Conservation (phyloP, 2,329 filamentous ascomycete species). For the Coniochaeta ligniaria region DNA sequence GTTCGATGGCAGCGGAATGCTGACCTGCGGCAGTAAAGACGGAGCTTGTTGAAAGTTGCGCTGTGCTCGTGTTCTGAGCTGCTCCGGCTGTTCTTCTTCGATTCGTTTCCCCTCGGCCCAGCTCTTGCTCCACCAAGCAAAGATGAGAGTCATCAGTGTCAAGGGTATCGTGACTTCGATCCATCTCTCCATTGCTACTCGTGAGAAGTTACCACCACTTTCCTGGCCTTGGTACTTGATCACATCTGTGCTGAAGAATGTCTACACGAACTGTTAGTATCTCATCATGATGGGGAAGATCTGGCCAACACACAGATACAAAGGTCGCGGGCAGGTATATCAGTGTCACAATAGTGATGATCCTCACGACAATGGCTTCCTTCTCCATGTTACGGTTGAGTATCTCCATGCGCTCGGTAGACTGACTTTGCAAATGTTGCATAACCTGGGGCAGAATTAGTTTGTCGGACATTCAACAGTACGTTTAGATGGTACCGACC, state of each 20-base stretch:
- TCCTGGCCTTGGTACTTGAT: slow-evolving; percentile 11
- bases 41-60: not conserved
- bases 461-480: not conserved
- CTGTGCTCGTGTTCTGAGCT: not conserved
- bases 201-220: slow-evolving; percentile 6
- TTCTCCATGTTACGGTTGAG: slow-evolving; percentile 19
- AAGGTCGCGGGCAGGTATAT: slow-evolving; percentile 20
- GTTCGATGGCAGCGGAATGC: not conserved
- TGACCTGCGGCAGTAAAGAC: not conserved
- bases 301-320: slow-evolving; percentile 7
- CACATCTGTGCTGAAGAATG: slow-evolving; percentile 14
- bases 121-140: slow-evolving; percentile 5
- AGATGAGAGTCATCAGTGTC: slow-evolving; percentile 6
- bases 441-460: slow-evolving; percentile 16
- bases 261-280: not conserved
- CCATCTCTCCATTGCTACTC: slow-evolving; percentile 7
- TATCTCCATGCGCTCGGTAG: slow-evolving; percentile 18
- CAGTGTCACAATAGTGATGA: slow-evolving; percentile 20
- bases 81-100: not conserved
- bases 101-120: slow-evolving; percentile 2
- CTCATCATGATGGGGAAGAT: not conserved
- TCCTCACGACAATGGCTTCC: slow-evolving; percentile 16
- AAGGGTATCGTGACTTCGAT: slow-evolving; percentile 9
- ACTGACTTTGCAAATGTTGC: slow-evolving; percentile 24
- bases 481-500: slow-evolving; percentile 10